A percentile compares a stretch with the other conserved stretches of the same genome.
phyloP scores from a whole-genome alignment of 129 eudicot genomes.

The Dittrichia graveolens region DNA sequence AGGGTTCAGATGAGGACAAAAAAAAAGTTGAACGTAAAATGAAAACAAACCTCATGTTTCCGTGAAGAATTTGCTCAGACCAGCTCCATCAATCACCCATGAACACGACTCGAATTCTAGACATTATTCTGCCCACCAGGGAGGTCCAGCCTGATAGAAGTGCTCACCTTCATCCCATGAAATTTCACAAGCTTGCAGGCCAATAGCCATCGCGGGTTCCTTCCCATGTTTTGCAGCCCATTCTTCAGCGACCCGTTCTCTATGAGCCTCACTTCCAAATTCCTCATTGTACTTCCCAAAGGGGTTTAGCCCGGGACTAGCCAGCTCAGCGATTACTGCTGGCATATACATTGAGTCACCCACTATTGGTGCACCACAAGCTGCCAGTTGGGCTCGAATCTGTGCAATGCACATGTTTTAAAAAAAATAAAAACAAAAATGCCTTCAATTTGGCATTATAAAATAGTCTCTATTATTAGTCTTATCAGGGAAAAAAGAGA shows the following conservation, averaged over 20 bases:
- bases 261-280: slow-evolving; percentile 48
- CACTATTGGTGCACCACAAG: slow-evolving; percentile 86
- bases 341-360: slow-evolving; percentile 97
- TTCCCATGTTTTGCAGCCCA: slow-evolving; percentile 86
- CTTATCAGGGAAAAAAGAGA: too few species aligned
- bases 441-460: too few species aligned
- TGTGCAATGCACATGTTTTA: slow-evolving; percentile 20
- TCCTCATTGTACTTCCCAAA: slow-evolving; percentile 52
- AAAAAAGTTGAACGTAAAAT: too few species aligned
- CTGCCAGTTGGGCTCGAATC: slow-evolving; percentile 95
- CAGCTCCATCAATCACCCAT: not conserved
- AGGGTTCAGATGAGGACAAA: too few species aligned
- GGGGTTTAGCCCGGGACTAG: slow-evolving; percentile 62
- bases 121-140: slow-evolving; percentile 76
- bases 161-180: slow-evolving; percentile 88
- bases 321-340: slow-evolving; percentile 65
- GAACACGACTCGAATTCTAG: not conserved
- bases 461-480: too few species aligned
- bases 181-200: slow-evolving; percentile 89
- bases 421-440: too few species aligned
- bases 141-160: slow-evolving; percentile 73
- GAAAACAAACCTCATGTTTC: too few species aligned
- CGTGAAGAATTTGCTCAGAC: too few species aligned
- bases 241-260: slow-evolving; percentile 56
- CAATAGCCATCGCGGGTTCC: slow-evolving; percentile 82